A percentile compares a stretch with the other conserved stretches of the same genome.
These are phyloP conservation scores for Citrus cavaleriei DNA, from an alignment of 345 rosid genomes.

Conservation along the genomic window DNA sequence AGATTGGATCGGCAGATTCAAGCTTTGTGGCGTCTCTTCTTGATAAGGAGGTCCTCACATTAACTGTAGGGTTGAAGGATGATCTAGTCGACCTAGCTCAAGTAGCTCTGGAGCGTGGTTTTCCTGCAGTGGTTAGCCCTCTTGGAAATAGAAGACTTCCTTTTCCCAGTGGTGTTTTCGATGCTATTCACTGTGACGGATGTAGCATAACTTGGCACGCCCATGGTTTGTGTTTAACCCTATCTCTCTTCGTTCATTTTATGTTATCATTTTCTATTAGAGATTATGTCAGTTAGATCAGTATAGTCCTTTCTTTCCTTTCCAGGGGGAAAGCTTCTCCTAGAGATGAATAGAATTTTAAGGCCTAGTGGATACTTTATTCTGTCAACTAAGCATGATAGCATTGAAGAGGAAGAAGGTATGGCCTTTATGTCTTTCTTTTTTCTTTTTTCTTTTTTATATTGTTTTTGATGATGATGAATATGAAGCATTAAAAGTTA, in stretches of 20 bases:
- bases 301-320: neutral
- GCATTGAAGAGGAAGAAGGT: slow-evolving; percentile 85
- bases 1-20: slow-evolving; percentile 71
- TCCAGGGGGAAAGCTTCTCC: slow-evolving; percentile 80
- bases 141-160: slow-evolving; percentile 79
- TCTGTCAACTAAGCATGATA: slow-evolving; percentile 71
- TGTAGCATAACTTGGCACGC: slow-evolving; percentile 85
- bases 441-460: neutral
- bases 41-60: slow-evolving; percentile 72
- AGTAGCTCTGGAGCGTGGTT: slow-evolving; percentile 85
- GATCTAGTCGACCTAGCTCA: slow-evolving; percentile 93
- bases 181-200: slow-evolving; percentile 81
- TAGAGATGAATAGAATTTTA: slow-evolving; percentile 89
- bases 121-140: slow-evolving; percentile 71
- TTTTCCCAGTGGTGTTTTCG: slow-evolving; percentile 88
- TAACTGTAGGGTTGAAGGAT: slow-evolving; percentile 82
- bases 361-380: slow-evolving; percentile 91
- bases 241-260: neutral
- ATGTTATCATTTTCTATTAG: neutral
- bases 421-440: slow-evolving; percentile 6
- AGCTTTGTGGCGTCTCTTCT: slow-evolving; percentile 72
- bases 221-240: slow-evolving; percentile 42
- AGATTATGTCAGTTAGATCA: neutral
- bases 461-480: slow-evolving; percentile 6
- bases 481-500: neutral